Evolutionary conservation across 2,329 filamentous ascomycete species (phyloP).

Genomic region (Sclerotinia borealis): DNA sequence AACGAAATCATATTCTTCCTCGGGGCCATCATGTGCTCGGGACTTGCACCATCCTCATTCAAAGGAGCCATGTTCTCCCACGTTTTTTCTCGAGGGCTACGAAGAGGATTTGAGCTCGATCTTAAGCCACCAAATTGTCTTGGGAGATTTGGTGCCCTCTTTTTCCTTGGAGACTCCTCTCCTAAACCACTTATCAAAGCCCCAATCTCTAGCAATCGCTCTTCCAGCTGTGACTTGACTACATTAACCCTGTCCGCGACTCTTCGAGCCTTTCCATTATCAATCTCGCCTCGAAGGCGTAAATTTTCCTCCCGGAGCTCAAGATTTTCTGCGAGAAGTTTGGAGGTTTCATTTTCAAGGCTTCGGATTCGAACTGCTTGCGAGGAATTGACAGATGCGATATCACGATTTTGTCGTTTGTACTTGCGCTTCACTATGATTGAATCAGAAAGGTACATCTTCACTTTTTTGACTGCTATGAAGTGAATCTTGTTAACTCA

Average conservation of each 20-base stretch:
- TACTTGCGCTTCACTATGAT: constrained; percentile 68
- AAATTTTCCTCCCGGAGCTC: constrained; percentile 65
- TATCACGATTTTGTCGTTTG: constrained; percentile 76
- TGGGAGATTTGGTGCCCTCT: constrained; percentile 38
- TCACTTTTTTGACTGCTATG: not conserved
- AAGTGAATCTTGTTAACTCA: constrained; percentile 39
- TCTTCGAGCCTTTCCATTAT: constrained; percentile 52
- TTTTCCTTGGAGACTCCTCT: constrained; percentile 49
- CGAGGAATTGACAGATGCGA: constrained; percentile 70
- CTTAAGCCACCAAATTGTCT: constrained; percentile 16
- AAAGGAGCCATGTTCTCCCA: constrained; percentile 38
- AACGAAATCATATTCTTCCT: constrained; percentile 35
- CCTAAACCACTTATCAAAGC: constrained; percentile 61
- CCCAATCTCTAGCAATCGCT: constrained; percentile 65
- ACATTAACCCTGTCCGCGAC: constrained; percentile 60
- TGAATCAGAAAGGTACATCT: constrained; percentile 6
- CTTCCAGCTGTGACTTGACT: constrained; percentile 66
- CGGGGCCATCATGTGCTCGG: constrained; percentile 47
- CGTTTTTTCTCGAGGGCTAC: constrained; percentile 47
- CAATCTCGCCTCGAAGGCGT: constrained; percentile 60
- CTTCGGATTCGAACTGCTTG: constrained; percentile 72
- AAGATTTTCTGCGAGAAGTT: constrained; percentile 73
- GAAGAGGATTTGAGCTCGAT: constrained; percentile 35
- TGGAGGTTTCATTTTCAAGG: constrained; percentile 69
- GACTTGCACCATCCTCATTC: constrained; percentile 30